Evolutionary conservation across 768 basidiomycete species (phyloP), one percentile per base, ranked within the genome.

Genomic region (Mycena galericulata): DNA sequence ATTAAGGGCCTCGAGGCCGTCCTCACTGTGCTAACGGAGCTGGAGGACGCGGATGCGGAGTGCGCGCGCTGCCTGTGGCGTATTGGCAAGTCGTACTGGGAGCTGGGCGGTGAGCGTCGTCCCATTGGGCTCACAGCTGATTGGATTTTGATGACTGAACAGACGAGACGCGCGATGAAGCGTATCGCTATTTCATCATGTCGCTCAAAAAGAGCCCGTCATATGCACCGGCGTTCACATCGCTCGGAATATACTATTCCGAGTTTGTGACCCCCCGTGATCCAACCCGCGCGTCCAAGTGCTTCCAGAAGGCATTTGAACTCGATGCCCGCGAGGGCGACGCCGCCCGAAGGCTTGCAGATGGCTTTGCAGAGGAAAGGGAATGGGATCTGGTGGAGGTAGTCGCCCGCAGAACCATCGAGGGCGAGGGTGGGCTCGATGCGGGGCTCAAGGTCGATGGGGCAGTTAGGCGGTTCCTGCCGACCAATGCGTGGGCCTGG

Each of bases 281-380:
- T 78, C 90, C 89, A 26, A 87, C 88, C 8, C 89, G 97, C 40
- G 93, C 97, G 0, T 92, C 94, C 4, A 97, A 96, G 76, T 99
- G 97, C 77, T 98, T 97, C 79, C 96, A 99, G 74, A 98, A 97
- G 75, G 98, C 97, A 0, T 98, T 99, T 73, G 98, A 99, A 78
- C 88, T 99, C 7, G 97, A 99, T 80, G 87, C 96, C 2, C 87
- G 92, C 18, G 95, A 99, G 79, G 89, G 86, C 14, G 89, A 92
- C 24, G 96, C 98, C 1, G 98, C 97, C 0, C 85, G 87, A 58
- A 85, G 90, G 63, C 85, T 99, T 4, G 96, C 95, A 0, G 89
- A 92, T 72, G 92, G 94, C 3, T 98, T 98, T 77, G 96, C 97
- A 0, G 90, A 96, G 62, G 94, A 98, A 69, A 86, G 89, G 59